These are phyloP conservation scores for Stentor roeselii DNA, from an alignment of 73 alveolate species.

Conservation along the genomic window DNA sequence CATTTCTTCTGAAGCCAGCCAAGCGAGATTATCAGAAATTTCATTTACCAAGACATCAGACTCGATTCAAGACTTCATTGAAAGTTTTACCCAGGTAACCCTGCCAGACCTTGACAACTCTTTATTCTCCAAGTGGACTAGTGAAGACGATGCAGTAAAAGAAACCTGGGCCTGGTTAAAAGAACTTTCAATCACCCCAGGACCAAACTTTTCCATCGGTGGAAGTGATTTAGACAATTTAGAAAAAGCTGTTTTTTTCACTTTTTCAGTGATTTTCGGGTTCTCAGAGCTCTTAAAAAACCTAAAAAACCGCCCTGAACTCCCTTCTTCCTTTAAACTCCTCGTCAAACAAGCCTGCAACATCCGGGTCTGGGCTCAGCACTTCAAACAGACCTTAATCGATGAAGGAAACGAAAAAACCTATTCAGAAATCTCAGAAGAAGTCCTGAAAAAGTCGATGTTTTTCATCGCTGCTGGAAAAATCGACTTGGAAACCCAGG, in stretches of 20 bases:
- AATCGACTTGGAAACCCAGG: neutral
- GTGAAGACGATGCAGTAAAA: neutral
- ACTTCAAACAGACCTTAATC: neutral
- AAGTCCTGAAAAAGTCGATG: neutral
- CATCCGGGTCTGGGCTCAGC: constrained; percentile 22
- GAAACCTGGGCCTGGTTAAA: constrained; percentile 9
- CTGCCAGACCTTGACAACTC: neutral
- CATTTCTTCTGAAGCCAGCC: too few species aligned
- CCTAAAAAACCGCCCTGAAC: neutral
- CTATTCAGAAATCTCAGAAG: neutral
- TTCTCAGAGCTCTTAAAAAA: neutral
- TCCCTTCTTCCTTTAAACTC: neutral
- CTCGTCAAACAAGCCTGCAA: constrained; percentile 11
- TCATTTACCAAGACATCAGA: neutral
- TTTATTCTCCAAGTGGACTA: neutral
- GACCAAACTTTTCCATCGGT: neutral
- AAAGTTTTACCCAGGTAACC: too few species aligned
- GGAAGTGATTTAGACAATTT: neutral
- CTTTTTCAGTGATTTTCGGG: neutral
- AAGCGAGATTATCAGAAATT: neutral
- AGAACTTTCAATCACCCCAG: neutral
- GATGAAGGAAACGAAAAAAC: neutral
- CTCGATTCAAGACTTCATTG: too few species aligned
- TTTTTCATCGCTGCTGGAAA: neutral
- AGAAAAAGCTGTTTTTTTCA: neutral